Conservation (phyloP, 139 green algal species). For the Chlorella sorokiniana region DNA sequence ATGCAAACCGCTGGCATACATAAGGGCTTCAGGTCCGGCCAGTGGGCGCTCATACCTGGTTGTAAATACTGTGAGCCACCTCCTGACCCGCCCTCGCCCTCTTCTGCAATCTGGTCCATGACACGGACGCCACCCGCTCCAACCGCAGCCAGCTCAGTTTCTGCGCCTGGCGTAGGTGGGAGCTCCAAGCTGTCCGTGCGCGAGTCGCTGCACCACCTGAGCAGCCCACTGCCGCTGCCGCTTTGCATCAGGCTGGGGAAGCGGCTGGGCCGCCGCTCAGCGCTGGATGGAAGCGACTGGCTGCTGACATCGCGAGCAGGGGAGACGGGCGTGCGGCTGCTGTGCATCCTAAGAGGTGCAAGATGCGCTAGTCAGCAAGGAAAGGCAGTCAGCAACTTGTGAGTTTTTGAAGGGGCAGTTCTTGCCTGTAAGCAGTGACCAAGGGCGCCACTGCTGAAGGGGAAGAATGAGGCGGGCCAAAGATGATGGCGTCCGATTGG, state of each 20-base stretch:
- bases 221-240: neutral
- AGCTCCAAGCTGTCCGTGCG: slow-evolving; percentile 24
- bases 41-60: neutral
- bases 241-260: neutral
- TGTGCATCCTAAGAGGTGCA: too few species aligned
- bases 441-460: too few species aligned
- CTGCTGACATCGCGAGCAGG: neutral
- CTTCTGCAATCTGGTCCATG: slow-evolving; percentile 5
- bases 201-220: slow-evolving; percentile 16
- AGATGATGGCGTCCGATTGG: too few species aligned
- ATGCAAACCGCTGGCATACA: too few species aligned
- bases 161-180: neutral
- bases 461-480: too few species aligned
- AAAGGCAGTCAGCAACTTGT: too few species aligned
- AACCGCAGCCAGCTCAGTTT: neutral
- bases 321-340: neutral
- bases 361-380: neutral
- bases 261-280: slow-evolving; percentile 10
- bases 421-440: too few species aligned
- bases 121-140: neutral
- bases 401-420: neutral
- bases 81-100: neutral
- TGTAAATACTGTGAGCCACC: neutral
- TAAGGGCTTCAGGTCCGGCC: too few species aligned
- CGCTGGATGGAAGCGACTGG: neutral